Conservation (phyloP, 768 basidiomycete genomes). For the Nevesoporus exiguus region DNA sequence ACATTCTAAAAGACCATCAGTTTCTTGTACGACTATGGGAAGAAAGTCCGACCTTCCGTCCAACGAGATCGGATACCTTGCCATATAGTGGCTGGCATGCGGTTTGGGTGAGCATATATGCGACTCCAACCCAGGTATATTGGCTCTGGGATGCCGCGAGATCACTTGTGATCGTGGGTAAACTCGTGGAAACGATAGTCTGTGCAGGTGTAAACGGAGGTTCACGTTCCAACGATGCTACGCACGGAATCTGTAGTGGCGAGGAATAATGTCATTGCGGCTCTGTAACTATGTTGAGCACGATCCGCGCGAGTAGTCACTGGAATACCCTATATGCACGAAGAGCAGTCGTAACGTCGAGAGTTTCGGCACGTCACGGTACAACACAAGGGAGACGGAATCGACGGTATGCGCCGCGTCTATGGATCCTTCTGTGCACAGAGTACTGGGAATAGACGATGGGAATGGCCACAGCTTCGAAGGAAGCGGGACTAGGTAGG, state of each 20-base stretch:
- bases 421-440: conserved; percentile 22
- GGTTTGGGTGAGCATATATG: conserved; percentile 84
- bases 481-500: conserved; percentile 7
- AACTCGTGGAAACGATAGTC: conserved; percentile 77
- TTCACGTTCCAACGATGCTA: conserved; percentile 6
- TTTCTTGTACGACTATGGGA: conserved; percentile 1
- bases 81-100: conserved; percentile 84
- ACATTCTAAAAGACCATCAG: conserved; percentile 46
- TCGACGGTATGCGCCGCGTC: conserved; percentile 18
- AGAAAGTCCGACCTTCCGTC: conserved; percentile 59
- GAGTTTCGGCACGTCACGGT: conserved; percentile 27
- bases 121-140: conserved; percentile 84
- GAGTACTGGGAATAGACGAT: conserved; percentile 1
- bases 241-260: conserved; percentile 83
- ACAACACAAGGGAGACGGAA: conserved; percentile 23
- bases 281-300: conserved; percentile 41
- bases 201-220: conserved; percentile 19
- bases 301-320: not conserved
- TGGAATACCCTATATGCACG: conserved; percentile 63
- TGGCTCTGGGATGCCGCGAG: conserved; percentile 64
- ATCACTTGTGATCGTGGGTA: conserved; percentile 76
- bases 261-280: conserved; percentile 76
- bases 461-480: conserved; percentile 6
- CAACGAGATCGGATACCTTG: conserved; percentile 72
- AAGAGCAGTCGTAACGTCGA: conserved; percentile 57